A percentile compares a stretch with the other conserved stretches of the same genome.
Evolutionary conservation across 768 basidiomycete species (phyloP).

Genomic region (Tylopilus plumbeoviolaceoides): DNA sequence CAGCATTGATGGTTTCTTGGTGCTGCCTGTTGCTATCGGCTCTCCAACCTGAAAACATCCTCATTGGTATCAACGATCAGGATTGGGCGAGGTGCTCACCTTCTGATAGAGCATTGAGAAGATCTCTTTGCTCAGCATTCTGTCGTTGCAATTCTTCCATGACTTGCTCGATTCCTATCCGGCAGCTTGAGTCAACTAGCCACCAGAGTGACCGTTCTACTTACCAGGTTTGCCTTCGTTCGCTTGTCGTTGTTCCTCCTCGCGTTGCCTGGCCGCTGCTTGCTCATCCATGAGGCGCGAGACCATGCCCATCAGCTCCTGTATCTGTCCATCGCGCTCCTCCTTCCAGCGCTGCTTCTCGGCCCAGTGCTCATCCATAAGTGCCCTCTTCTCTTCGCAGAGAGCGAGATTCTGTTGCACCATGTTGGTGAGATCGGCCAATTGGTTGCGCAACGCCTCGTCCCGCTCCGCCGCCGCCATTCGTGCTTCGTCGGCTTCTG

Average conservation of each 20-base stretch:
- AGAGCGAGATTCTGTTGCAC: slow-evolving; percentile 62
- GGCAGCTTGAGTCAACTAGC: slow-evolving; percentile 5
- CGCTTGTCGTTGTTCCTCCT: slow-evolving; percentile 50
- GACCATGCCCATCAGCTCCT: slow-evolving; percentile 44
- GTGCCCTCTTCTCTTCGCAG: too few relatives aligned
- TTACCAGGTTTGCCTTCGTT: slow-evolving; percentile 56
- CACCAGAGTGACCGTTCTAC: slow-evolving; percentile 17
- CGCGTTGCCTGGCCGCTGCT: slow-evolving; percentile 44
- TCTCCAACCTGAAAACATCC: slow-evolving; percentile 53
- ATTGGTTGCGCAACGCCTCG: slow-evolving; percentile 54
- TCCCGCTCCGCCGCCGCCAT: slow-evolving; percentile 63
- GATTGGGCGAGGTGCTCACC: slow-evolving; percentile 36
- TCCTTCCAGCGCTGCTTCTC: too few relatives aligned
- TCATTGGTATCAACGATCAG: slow-evolving; percentile 7
- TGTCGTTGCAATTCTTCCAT: slow-evolving; percentile 56
- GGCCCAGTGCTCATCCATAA: too few relatives aligned
- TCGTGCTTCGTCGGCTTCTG: slow-evolving; percentile 58
- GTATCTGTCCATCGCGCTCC: too few relatives aligned
- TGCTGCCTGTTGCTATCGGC: slow-evolving; percentile 63
- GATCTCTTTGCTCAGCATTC: slow-evolving; percentile 55
- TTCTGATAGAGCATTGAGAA: slow-evolving; percentile 52
- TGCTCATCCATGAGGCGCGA: slow-evolving; percentile 47
- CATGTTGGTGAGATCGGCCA: slow-evolving; percentile 69
- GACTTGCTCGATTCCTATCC: slow-evolving; percentile 54
- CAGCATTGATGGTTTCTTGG: slow-evolving; percentile 60